Evolutionary conservation across 768 basidiomycete species (phyloP), one percentile per base, ranked within the genome.

Genomic region (Termitomyces sp.): DNA sequence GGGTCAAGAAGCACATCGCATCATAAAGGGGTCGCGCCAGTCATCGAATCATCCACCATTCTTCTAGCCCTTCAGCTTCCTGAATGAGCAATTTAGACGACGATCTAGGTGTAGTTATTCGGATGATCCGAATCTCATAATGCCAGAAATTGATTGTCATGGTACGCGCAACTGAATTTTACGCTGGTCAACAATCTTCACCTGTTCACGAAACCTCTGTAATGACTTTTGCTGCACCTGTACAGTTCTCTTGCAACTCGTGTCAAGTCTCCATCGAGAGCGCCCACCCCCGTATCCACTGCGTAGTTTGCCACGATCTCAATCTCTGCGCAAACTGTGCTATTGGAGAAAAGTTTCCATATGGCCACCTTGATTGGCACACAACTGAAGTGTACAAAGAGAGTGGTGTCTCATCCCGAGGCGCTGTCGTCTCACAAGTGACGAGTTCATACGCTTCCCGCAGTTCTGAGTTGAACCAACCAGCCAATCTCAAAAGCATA

Each of bases 311-410:
- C 33, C 53, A 38, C 38, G 54, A 60, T 46, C 58, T 56, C 33
- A 42, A 61, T 26, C 57, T 63, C 26, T 63, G 62, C 28, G 52
- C 62, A 6, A 58, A 56, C 20, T 61, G 59, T 43, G 59, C 54
- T 2, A 50, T 63, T 30, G 54, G 56, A 20, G 62, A 60, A 28
- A 43, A 57, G 14, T 46, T 63, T 36, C 58, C 59, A 24, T 43
- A 40, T 9, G 57, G 36, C 6, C 62, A 63, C 33, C 28, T 60
- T 1, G 45, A 26, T 33, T 38, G 36, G 36, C 62, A 63, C 28
- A 22, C 46, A n/a, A 61, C 38, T 8, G 54, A 58, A 30, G 38
- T 61, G n/a, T 61, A 58, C 42, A 61, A 57, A 20, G 50, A 61
- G 46, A 61, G 62, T n/a, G 60, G 60, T 36, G 22, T 47, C 7